Percentiles rank a stretch among this genome's conserved stretches.
These are phyloP conservation scores for Cyberlindnera veronae DNA, from an alignment of 805 yeast genomes.

Conservation along the genomic window DNA sequence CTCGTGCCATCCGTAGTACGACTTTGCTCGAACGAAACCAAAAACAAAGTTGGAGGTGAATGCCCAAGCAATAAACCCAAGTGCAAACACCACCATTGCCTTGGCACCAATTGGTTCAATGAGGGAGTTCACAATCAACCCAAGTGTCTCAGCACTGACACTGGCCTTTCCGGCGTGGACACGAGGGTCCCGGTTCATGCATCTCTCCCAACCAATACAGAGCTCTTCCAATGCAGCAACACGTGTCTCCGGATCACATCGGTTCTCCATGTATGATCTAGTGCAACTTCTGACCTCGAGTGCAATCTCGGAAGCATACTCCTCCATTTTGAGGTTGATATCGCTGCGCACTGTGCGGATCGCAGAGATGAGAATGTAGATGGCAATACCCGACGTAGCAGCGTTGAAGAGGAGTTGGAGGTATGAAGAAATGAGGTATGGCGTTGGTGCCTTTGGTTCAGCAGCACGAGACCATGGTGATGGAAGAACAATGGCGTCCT, in stretches of 20 bases:
- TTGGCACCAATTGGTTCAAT: slow-evolving; percentile 67
- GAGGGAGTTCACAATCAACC: slow-evolving; percentile 56
- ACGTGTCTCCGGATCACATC: slow-evolving; percentile 51
- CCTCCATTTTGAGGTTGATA: slow-evolving; percentile 47
- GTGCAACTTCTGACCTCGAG: slow-evolving; percentile 54
- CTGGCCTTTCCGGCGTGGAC: slow-evolving; percentile 47
- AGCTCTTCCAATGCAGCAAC: slow-evolving; percentile 56
- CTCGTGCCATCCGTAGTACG: slow-evolving; percentile 35
- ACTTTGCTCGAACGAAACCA: slow-evolving; percentile 59
- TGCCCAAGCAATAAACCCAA: slow-evolving; percentile 40
- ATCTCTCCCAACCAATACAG: slow-evolving; percentile 61
- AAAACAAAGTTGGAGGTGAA: slow-evolving; percentile 61
- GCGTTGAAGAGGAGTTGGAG: slow-evolving; percentile 54
- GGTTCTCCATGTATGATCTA: slow-evolving; percentile 48
- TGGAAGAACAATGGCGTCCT: slow-evolving; percentile 37
- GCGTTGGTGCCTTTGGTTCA: slow-evolving; percentile 47
- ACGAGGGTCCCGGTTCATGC: slow-evolving; percentile 55
- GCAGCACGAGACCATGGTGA: slow-evolving; percentile 56
- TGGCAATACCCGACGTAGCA: slow-evolving; percentile 40
- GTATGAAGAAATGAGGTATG: slow-evolving; percentile 60
- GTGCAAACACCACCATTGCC: slow-evolving; percentile 43
- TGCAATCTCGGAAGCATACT: slow-evolving; percentile 41
- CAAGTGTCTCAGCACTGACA: slow-evolving; percentile 60
- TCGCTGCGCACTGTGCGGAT: slow-evolving; percentile 52
- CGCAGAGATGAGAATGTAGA: slow-evolving; percentile 41